Evolutionary conservation across 208 protist genomes (phyloP).

Genomic region (Tritrichomonas foetus): DNA sequence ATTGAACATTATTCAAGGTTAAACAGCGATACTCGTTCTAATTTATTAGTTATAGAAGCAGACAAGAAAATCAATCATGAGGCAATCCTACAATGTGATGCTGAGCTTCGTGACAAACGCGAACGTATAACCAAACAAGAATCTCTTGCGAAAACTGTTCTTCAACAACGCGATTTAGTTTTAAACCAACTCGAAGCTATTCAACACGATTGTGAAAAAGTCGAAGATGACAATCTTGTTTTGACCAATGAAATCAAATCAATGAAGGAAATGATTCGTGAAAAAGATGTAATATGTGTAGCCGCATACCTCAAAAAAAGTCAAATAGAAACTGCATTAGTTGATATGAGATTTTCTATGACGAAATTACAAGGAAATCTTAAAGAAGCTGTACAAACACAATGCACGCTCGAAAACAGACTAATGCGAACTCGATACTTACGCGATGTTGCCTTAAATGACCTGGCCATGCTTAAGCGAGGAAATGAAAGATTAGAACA

Average conservation of each 20-base stretch:
- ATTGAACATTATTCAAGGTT: not conserved
- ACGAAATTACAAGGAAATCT: not conserved
- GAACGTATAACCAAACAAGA: not conserved
- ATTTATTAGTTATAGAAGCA: not conserved
- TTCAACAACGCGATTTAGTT: not conserved
- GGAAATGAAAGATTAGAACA: not conserved
- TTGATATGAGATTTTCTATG: not conserved
- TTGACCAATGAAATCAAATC: not conserved
- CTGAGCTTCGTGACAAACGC: not conserved
- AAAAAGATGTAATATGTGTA: not conserved
- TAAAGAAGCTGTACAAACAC: not conserved
- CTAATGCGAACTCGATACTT: not conserved
- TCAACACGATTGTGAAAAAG: not conserved
- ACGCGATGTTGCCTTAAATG: not conserved
- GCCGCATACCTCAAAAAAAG: not conserved
- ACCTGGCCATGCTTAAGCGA: not conserved
- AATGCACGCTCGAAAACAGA: not conserved
- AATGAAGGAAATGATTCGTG: not conserved
- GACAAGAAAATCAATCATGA: not conserved
- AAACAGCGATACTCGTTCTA: not conserved
- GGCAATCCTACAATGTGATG: not conserved
- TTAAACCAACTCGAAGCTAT: not conserved
- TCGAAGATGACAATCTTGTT: not conserved
- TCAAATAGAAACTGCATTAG: not conserved
- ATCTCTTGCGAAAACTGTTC: not conserved